Base-by-base conservation (phyloP, 768 basidiomycete species). In the Russula dissimulans region DNA sequence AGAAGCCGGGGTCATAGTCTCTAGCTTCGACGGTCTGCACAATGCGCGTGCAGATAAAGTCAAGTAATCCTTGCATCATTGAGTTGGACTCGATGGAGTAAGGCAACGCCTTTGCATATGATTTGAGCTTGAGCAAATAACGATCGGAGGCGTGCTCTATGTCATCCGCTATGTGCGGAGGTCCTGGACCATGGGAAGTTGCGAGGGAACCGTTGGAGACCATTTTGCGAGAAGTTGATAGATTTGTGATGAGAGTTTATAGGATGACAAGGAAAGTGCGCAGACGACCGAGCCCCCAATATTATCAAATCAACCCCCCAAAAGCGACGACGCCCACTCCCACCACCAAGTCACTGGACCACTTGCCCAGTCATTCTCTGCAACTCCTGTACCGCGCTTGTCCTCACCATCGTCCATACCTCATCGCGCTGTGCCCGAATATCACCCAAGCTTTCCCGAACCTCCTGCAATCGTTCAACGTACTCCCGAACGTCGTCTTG, bases 401-500 rank as follows among this genome's bases (percentile, higher is more conserved):
- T 82, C 59, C 91, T 81, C 54, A 91, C 85, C 69, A 84, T 71
- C 59, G 83, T 79, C 91, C 91, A 94, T 18, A 93, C 78, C 10
- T 78, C 76, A 68, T 86, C 79, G 56, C 90, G 77, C 69, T 91
- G 88, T 2, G 80, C 79, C 56, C 84, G 76, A 34, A 87, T 80
- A 65, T 88, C 85, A 5, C 91, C 91, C 57, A 93, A 70, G 3
- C 83, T 83, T 65, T 93, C 89, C 55, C 91, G 74, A 56, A 94
- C 89, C 70, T 94, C 91, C 67, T 88, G 82, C 56, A 94, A 72
- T 31, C 91, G 81, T 68, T 92, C 91, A 5, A 87, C 83, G 68
- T 93, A 94, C 71, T 93, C 91, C 47, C 89, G 77, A 5, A 87
- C 87, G 66, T 94, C 91, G 67, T 93, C 91, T 65, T 89, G 86